A percentile compares a stretch with the other conserved stretches of the same genome.
Conservation (phyloP, 2,329 filamentous ascomycete genomes). For the Dendrostoma leiphaemia region DNA sequence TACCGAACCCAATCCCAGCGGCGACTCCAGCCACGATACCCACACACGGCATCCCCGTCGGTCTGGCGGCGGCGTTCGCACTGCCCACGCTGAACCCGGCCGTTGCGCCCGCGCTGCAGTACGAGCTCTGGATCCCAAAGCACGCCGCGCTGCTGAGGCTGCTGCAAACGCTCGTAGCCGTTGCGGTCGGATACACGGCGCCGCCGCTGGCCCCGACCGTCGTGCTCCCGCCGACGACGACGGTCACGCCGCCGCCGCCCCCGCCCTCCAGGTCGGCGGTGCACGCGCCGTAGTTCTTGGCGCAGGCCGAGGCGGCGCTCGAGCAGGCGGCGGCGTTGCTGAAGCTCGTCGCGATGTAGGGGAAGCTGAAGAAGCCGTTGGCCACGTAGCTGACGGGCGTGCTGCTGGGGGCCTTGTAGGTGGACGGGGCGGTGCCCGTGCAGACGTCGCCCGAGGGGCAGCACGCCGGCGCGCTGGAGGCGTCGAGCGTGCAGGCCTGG, state of each 20-base stretch:
- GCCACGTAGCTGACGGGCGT: conserved; percentile 49
- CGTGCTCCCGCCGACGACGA: conserved; percentile 54
- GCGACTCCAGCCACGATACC: conserved; percentile 25
- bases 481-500: conserved; percentile 50
- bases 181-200: conserved; percentile 38
- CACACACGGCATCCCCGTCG: conserved; percentile 23
- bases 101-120: conserved; percentile 35
- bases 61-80: conserved; percentile 25
- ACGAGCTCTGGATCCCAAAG: conserved; percentile 37
- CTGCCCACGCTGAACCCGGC: conserved; percentile 25
- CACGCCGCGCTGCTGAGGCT: conserved; percentile 55
- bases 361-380: conserved; percentile 60
- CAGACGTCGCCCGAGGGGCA: conserved; percentile 50
- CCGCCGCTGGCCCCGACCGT: conserved; percentile 38
- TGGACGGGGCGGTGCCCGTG: conserved; percentile 51
- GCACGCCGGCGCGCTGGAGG: conserved; percentile 48
- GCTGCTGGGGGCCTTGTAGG: conserved; percentile 31
- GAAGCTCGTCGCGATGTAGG: conserved; percentile 54
- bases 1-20: conserved; percentile 20
- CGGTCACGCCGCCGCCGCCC: conserved; percentile 47
- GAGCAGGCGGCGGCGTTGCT: conserved; percentile 49
- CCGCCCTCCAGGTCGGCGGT: conserved; percentile 45
- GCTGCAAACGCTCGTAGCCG: conserved; percentile 53
- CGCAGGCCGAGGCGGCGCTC: conserved; percentile 50
- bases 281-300: conserved; percentile 53